These are phyloP conservation scores for Penicillium malachiteum DNA, from an alignment of 495 filamentous ascomycete genomes.

Conservation along the genomic window DNA sequence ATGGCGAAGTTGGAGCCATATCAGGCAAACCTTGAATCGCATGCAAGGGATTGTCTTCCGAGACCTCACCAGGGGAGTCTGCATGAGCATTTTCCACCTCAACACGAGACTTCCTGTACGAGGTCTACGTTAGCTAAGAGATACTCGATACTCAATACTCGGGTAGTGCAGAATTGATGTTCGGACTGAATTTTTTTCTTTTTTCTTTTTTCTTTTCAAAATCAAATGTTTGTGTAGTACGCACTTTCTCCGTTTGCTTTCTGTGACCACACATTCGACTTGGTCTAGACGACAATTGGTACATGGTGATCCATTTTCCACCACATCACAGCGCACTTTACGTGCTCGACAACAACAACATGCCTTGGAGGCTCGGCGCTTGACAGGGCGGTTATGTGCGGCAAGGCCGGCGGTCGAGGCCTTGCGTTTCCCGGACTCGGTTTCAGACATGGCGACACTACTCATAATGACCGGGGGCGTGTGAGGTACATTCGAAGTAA, in stretches of 20 bases:
- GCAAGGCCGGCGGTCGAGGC: slow-evolving; percentile 41
- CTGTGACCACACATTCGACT: slow-evolving; percentile 84
- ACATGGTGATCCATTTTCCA: slow-evolving; percentile 81
- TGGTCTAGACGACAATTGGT: slow-evolving; percentile 87
- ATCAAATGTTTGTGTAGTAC: slow-evolving; percentile 21
- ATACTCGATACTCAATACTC: background rate
- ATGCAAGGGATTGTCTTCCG: slow-evolving; percentile 36
- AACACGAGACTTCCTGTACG: slow-evolving; percentile 49
- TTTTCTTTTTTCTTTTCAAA: background rate
- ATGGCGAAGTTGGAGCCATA: slow-evolving; percentile 39
- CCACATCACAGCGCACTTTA: slow-evolving; percentile 94
- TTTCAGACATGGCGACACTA: slow-evolving; percentile 33
- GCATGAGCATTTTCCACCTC: slow-evolving; percentile 36
- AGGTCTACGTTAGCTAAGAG: slow-evolving; percentile 15
- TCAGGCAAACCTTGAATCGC: slow-evolving; percentile 30
- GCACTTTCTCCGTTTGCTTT: slow-evolving; percentile 82
- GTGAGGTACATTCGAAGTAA: slow-evolving; percentile 18
- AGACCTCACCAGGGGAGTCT: slow-evolving; percentile 39
- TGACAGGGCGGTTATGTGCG: slow-evolving; percentile 57
- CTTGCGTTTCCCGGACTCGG: slow-evolving; percentile 44
- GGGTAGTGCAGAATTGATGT: background rate
- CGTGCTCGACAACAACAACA: slow-evolving; percentile 83
- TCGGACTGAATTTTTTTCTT: background rate
- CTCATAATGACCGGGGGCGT: slow-evolving; percentile 25
- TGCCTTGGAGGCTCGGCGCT: slow-evolving; percentile 81